Base-by-base conservation (phyloP, 129 eudicot genomes). In the Helianthus tuberosus region DNA sequence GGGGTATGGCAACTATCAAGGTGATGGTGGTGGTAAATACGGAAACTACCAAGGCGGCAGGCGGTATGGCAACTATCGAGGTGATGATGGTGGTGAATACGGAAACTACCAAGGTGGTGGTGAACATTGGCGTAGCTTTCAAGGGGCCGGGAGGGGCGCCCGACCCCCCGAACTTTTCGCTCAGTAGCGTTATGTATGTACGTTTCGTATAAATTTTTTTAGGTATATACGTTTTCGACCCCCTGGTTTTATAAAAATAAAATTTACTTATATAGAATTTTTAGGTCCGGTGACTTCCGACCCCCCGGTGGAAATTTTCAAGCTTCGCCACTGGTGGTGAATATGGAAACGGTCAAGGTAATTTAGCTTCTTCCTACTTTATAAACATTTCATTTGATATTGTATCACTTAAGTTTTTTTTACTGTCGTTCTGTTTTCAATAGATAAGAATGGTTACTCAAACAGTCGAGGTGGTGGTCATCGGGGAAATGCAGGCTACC, bases 381-480 rank as follows among this genome's bases (percentile, higher is more conserved):
- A 38, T 66, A 43, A 23, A 36, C 23, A 25, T 9, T 53, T 12
- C 7, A 9, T 69, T 67, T 10, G 36, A 39, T 27, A 25, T 3
- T 9, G 25, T 32, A 49, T 69, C 23, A 41, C 15, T 13, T 52
- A 3, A 4, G 6, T 44, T 14, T 60, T 20, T 20, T 20, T 27
- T 13, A 50, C 12, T 15, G n/a, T 64, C 5, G 2, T 27, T 60
- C 4, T 73, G 73, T 65, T 49, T 66, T 71, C 35, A 17, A 47
- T 72, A 92, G 96, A 86, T 63, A 82, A 84, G 86, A 90, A 83
- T 53, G 95, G 85, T 13, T 84, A 90, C 68, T 68, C 88, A 41
- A 90, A 88, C 78, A 79, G 87, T 75, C 75, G 87, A 74, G 92
- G 91, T 49, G 88, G 92, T 16, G 85, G 85, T 3, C 93, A 87